Evolutionary conservation across 2,329 filamentous ascomycete genomes (phyloP), one percentile per base, ranked within the genome.

Genomic region (Penicillium sp.): DNA sequence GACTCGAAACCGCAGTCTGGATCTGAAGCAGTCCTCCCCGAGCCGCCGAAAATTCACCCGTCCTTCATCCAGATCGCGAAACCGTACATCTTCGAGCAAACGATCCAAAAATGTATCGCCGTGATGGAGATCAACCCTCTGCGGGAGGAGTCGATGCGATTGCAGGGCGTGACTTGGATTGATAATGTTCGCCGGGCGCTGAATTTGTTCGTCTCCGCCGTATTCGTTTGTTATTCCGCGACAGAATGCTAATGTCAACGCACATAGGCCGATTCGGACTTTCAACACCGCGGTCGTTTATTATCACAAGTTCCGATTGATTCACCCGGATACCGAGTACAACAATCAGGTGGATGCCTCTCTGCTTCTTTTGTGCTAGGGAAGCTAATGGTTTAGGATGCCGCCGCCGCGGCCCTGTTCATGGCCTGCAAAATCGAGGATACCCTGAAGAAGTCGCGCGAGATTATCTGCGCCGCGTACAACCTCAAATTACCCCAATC

Each of bases 361-460:
- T 26, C 5, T 41, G 13, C 6, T 26, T 21, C 21, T 29, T 19
- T 4, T n/a, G 2, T 31, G 54, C 19, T n/a, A 46, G 23, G 19
- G 54, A 19, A 38, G 21, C 49, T 61, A 23, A 66, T 54, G 23
- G 60, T 68, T n/a, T 46, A 92, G 76, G 94, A 98, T 74, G 93
- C 92, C 1, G 92, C 94, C 0, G 87, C 95, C 7, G 92, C 95
- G 1, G 90, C 92, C 26, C 82, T 99, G 8, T 94, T 98, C 72
- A 91, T 93, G 3, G 93, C 93, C 2, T 98, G 94, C 83, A 99
- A 99, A 81, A 93, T 96, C 50, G 95, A 99, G 78, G 95, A 99
- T 76, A 99, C 95, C 0, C 86, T 97, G 68, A 99, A 99, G 80
- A 98, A 98, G 81, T 96, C 92, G 3, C 88, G 87, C 61, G 95